phyloP scores from a whole-genome alignment of 768 basidiomycete species.

The Russula sp. region DNA sequence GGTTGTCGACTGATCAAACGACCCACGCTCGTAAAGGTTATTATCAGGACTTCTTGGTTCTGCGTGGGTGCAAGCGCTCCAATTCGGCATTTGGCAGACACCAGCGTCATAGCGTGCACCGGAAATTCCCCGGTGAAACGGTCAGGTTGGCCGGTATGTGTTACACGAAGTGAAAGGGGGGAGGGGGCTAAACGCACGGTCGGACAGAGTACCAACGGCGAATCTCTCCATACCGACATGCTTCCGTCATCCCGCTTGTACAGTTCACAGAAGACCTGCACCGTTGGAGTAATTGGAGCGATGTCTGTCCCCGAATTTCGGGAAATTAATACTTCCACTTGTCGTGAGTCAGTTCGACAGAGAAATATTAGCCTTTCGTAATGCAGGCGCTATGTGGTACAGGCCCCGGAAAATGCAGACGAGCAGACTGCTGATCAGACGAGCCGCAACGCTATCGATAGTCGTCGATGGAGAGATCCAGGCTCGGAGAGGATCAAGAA shows the following conservation, averaged over 20 bases:
- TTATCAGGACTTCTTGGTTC: constrained; percentile 6
- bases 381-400: background rate
- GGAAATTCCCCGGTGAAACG: constrained; percentile 7
- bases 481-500: constrained; percentile 13
- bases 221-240: constrained; percentile 17
- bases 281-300: constrained; percentile 12
- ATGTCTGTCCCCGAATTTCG: constrained; percentile 1
- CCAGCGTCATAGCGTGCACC: background rate
- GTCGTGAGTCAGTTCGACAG: background rate
- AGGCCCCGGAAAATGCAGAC: background rate
- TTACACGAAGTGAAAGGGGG: constrained; percentile 6
- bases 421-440: constrained; percentile 1
- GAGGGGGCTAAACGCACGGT: background rate
- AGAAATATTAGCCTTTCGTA: constrained; percentile 10
- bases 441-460: background rate
- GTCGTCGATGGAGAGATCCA: background rate
- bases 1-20: constrained; percentile 14
- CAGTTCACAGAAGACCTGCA: constrained; percentile 17
- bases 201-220: constrained; percentile 5
- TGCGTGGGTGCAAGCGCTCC: constrained; percentile 11
- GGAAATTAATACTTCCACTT: constrained; percentile 16
- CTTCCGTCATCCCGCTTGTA: constrained; percentile 14
- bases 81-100: constrained; percentile 7
- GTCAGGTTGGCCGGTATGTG: constrained; percentile 1
- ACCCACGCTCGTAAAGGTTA: constrained; percentile 6